A percentile compares a stretch with the other conserved stretches of the same genome.
Conservation (phyloP, 1,284 basidiomycete genomes). For the Cutaneotrichosporon spelunceum region DNA sequence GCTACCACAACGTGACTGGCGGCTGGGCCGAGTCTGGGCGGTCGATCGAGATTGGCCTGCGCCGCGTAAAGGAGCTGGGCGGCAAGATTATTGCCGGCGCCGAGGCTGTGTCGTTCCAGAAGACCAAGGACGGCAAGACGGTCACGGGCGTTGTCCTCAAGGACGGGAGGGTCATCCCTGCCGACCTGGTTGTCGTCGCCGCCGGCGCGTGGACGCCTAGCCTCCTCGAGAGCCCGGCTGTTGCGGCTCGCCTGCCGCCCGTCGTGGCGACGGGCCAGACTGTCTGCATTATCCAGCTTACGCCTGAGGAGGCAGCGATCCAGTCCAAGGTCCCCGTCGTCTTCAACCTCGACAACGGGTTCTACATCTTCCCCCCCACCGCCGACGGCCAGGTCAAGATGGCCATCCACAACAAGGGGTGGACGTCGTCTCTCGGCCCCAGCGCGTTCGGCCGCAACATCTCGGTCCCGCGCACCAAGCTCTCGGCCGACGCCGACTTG, state of each 20-base stretch:
- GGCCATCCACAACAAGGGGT: conserved; percentile 54
- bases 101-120: conserved; percentile 55
- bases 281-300: conserved; percentile 70
- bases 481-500: conserved; percentile 43
- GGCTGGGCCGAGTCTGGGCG: conserved; percentile 82
- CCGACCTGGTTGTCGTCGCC: conserved; percentile 45
- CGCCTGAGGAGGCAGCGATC: conserved; percentile 61
- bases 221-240: conserved; percentile 61
- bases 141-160: conserved; percentile 64
- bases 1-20: conserved; percentile 69
- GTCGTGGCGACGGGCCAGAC: conserved; percentile 58
- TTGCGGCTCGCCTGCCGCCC: conserved; percentile 34
- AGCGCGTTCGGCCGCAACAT: conserved; percentile 30
- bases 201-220: conserved; percentile 65
- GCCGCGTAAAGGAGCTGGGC: conserved; percentile 60
- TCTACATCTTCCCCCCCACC: conserved; percentile 55
- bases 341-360: conserved; percentile 50
- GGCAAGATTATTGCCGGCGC: conserved; percentile 62
- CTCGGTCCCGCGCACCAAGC: conserved; percentile 48
- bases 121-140: conserved; percentile 38
- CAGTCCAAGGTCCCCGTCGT: conserved; percentile 66
- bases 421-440: conserved; percentile 21
- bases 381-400: conserved; percentile 52
- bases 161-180: conserved; percentile 56
- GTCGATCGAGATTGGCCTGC: conserved; percentile 61